Evolutionary conservation across 805 yeast genomes (phyloP).

Genomic region (Wickerhamiella kazuoi): DNA sequence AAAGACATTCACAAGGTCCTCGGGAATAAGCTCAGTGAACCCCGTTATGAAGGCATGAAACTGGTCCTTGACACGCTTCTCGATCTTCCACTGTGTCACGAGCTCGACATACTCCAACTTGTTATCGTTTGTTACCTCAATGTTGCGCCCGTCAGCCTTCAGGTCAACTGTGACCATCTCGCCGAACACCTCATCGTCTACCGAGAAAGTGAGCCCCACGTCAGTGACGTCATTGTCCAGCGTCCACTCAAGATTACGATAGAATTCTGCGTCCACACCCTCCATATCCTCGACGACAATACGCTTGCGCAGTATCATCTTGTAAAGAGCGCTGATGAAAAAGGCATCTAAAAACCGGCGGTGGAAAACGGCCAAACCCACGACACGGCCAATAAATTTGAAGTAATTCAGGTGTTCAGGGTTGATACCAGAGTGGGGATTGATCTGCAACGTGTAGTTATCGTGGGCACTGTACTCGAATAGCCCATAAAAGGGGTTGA

Average conservation of each 20-base stretch:
- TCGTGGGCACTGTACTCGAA: conserved; percentile 97
- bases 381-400: conserved; percentile 96
- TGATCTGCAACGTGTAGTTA: conserved; percentile 92
- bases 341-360: conserved; percentile 94
- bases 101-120: conserved; percentile 90
- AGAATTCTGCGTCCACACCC: conserved; percentile 95
- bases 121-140: conserved; percentile 86
- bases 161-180: conserved; percentile 76
- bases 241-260: conserved; percentile 89
- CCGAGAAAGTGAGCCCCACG: conserved; percentile 71
- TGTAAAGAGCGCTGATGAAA: conserved; percentile 94
- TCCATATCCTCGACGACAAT: conserved; percentile 95
- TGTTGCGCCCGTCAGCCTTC: conserved; percentile 72
- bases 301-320: conserved; percentile 91
- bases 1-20: conserved; percentile 86
- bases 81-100: conserved; percentile 90
- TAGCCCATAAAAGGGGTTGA: conserved; percentile 92
- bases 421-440: conserved; percentile 90
- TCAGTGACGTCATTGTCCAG: conserved; percentile 85
- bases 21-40: conserved; percentile 92
- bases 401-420: conserved; percentile 97
- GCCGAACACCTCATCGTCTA: conserved; percentile 85
- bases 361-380: conserved; percentile 96
- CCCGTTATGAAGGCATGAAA: conserved; percentile 94
- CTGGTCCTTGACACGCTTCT: conserved; percentile 84